These are phyloP conservation scores for Theobroma cacao DNA, from an alignment of 345 rosid species.

Conservation along the genomic window DNA sequence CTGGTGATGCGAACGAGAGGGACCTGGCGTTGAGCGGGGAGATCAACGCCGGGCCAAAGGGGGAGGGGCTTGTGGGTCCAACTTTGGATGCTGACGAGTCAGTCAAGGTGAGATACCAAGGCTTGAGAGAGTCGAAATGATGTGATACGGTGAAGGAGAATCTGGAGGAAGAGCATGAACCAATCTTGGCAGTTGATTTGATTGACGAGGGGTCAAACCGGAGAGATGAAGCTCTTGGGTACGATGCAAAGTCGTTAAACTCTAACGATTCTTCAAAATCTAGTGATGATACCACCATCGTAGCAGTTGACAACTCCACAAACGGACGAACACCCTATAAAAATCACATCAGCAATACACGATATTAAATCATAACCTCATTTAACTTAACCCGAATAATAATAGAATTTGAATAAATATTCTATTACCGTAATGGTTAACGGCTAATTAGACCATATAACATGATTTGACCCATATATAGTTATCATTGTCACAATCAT, in stretches of 20 bases:
- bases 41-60: constrained; percentile 48
- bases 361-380: background rate
- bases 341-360: background rate
- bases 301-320: constrained; percentile 71
- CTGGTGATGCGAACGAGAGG: constrained; percentile 79
- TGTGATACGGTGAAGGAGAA: constrained; percentile 91
- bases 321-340: constrained; percentile 88
- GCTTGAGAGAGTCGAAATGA: constrained; percentile 83
- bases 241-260: constrained; percentile 58
- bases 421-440: background rate
- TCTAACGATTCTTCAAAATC: constrained; percentile 72
- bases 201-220: constrained; percentile 64
- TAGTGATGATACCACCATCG: constrained; percentile 60
- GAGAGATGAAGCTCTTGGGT: constrained; percentile 69
- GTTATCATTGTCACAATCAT: background rate
- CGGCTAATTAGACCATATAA: background rate
- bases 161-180: constrained; percentile 83
- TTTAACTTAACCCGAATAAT: background rate
- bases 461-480: background rate
- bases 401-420: background rate
- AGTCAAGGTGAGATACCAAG: constrained; percentile 82
- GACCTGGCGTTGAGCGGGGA: constrained; percentile 74
- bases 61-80: constrained; percentile 40
- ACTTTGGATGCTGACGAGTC: constrained; percentile 55
- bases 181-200: constrained; percentile 63